These are phyloP conservation scores for Phytophthora constricta DNA, from an alignment of 352 stramenopile genomes.

Conservation along the genomic window DNA sequence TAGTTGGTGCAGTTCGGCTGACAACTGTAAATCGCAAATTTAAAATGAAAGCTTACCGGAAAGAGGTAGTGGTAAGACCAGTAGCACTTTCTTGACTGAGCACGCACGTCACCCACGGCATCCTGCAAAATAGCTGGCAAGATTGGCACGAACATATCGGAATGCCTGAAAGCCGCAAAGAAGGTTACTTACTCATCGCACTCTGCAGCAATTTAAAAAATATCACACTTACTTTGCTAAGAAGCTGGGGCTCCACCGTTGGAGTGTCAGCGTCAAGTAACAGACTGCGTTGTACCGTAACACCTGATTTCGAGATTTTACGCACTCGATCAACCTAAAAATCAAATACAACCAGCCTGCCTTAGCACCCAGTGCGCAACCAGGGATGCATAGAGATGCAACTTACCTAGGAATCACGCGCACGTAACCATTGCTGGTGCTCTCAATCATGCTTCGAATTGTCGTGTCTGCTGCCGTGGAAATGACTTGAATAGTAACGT, in stretches of 20 bases:
- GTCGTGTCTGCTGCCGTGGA: slow-evolving; percentile 77
- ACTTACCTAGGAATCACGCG: slow-evolving; percentile 77
- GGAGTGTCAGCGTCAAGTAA: slow-evolving; percentile 79
- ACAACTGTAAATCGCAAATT: neutral
- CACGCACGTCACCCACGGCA: slow-evolving; percentile 75
- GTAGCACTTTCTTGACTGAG: slow-evolving; percentile 79
- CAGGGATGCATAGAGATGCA: neutral
- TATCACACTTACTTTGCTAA: slow-evolving; percentile 85
- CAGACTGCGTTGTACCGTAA: slow-evolving; percentile 72
- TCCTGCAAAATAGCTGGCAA: slow-evolving; percentile 71
- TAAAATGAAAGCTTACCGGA: slow-evolving; percentile 35
- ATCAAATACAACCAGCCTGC: neutral
- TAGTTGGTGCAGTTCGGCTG: too few species aligned
- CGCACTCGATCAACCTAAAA: slow-evolving; percentile 76
- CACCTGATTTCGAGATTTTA: slow-evolving; percentile 76
- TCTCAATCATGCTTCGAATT: slow-evolving; percentile 79
- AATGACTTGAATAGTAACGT: slow-evolving; percentile 88
- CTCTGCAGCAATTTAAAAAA: too few species aligned
- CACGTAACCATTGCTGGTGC: slow-evolving; percentile 74
- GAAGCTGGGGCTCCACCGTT: slow-evolving; percentile 66
- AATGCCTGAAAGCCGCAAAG: slow-evolving; percentile 59
- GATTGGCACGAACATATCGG: slow-evolving; percentile 63
- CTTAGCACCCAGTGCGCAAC: neutral
- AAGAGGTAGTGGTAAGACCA: slow-evolving; percentile 81
- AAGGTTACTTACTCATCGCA: too few species aligned